Conservation (phyloP, 352 stramenopile genomes). For the Phytopythium ostracodes region DNA sequence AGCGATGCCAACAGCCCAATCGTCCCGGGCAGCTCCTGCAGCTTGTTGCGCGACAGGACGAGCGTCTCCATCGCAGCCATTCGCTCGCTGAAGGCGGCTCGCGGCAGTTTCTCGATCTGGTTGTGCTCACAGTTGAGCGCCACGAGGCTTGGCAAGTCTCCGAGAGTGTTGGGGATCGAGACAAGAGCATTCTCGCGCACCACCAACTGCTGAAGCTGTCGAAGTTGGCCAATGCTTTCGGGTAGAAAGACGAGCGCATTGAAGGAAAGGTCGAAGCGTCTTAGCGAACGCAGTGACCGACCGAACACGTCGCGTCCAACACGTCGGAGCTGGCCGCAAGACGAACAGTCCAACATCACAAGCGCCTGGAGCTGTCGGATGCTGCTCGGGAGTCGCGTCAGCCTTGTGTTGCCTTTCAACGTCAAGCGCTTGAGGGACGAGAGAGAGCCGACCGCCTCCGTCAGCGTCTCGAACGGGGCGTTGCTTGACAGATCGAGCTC, state of each 20-base stretch:
- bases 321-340: slow-evolving; percentile 40
- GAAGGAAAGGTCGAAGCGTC: slow-evolving; percentile 37
- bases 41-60: slow-evolving; percentile 38
- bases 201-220: slow-evolving; percentile 39
- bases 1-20: slow-evolving; percentile 38
- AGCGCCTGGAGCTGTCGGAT: slow-evolving; percentile 39
- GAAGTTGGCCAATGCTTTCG: slow-evolving; percentile 31
- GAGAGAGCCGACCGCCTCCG: slow-evolving; percentile 33
- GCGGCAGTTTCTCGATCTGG: slow-evolving; percentile 28
- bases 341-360: slow-evolving; percentile 32
- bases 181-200: slow-evolving; percentile 32
- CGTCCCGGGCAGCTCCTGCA: slow-evolving; percentile 33
- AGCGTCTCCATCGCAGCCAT: slow-evolving; percentile 29
- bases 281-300: slow-evolving; percentile 19
- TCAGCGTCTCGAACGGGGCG: slow-evolving; percentile 21
- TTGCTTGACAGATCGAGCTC: slow-evolving; percentile 57
- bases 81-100: slow-evolving; percentile 16
- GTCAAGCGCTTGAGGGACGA: slow-evolving; percentile 29
- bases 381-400: slow-evolving; percentile 38
- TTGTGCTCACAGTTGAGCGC: slow-evolving; percentile 36
- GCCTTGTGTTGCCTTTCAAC: slow-evolving; percentile 30
- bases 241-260: slow-evolving; percentile 41
- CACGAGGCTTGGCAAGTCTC: slow-evolving; percentile 27
- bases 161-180: slow-evolving; percentile 22
- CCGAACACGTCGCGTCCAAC: slow-evolving; percentile 50